Conservation (phyloP, 768 basidiomycete species). For the Tylopilus cervinicoccineus region DNA sequence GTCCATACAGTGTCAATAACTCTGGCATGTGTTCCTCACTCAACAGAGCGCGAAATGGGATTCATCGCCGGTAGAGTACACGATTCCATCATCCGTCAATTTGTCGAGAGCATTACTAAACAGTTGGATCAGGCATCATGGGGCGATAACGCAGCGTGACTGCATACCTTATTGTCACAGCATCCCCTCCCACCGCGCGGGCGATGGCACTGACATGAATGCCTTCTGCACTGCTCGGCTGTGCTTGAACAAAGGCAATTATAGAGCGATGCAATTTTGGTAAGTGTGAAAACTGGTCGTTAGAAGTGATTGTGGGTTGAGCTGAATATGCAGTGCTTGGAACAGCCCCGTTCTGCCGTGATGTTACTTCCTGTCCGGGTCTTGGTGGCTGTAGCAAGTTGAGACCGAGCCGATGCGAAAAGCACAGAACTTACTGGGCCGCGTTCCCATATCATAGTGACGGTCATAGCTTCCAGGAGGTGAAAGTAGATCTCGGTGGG, state of each 20-base stretch:
- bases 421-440: conserved; percentile 51
- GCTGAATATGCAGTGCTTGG: conserved; percentile 42
- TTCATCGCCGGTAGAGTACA: conserved; percentile 81
- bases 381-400: conserved; percentile 29
- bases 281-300: conserved; percentile 52
- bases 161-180: conserved; percentile 59
- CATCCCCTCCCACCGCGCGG: conserved; percentile 54
- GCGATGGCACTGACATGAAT: conserved; percentile 72
- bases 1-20: neutral
- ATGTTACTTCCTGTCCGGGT: conserved; percentile 24
- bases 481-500: conserved; percentile 82
- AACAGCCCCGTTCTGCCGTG: conserved; percentile 10
- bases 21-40: conserved; percentile 5
- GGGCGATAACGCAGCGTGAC: neutral
- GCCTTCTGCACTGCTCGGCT: conserved; percentile 55
- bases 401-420: neutral
- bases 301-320: conserved; percentile 28
- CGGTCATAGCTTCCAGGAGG: conserved; percentile 67
- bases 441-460: conserved; percentile 60
- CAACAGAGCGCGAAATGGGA: conserved; percentile 65
- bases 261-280: conserved; percentile 61
- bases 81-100: conserved; percentile 74
- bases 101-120: conserved; percentile 66
- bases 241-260: conserved; percentile 53
- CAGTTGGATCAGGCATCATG: neutral